These are phyloP conservation scores for Raddia distichophylla DNA, from an alignment of 176 grass and related monocot genomes.

Conservation along the genomic window DNA sequence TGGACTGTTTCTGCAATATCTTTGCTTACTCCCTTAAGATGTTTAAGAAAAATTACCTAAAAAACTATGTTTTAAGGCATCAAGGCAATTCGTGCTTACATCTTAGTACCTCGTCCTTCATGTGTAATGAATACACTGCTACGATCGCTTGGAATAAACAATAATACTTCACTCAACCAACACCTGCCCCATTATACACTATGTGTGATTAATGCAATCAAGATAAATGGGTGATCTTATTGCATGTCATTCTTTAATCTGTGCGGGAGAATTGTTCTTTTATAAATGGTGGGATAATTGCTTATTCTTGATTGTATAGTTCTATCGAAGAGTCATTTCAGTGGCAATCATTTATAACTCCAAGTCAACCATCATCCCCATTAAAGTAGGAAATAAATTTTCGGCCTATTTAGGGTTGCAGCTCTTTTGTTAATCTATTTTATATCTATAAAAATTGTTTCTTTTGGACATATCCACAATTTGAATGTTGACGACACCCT, in stretches of 20 bases:
- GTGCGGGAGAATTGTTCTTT: background rate
- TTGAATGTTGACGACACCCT: background rate
- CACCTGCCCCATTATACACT: background rate
- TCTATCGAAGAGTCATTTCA: background rate
- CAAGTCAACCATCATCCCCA: background rate
- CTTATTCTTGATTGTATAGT: constrained; percentile 5
- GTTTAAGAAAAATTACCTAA: background rate
- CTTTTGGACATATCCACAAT: constrained; percentile 6
- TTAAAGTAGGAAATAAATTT: background rate
- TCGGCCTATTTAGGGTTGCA: background rate
- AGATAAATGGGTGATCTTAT: background rate
- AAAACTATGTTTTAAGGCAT: background rate
- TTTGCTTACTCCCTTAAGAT: background rate
- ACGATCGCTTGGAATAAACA: background rate
- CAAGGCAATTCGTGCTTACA: background rate
- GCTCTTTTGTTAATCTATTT: constrained; percentile 17
- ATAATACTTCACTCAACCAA: background rate
- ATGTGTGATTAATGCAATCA: background rate
- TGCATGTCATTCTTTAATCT: background rate
- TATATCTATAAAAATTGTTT: background rate
- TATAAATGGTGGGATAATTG: background rate
- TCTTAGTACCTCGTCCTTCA: background rate
- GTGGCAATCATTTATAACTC: background rate
- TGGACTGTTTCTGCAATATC: background rate
- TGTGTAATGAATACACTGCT: background rate